phyloP scores from a whole-genome alignment of 805 yeast species.

The Lipomyces orientalis region DNA sequence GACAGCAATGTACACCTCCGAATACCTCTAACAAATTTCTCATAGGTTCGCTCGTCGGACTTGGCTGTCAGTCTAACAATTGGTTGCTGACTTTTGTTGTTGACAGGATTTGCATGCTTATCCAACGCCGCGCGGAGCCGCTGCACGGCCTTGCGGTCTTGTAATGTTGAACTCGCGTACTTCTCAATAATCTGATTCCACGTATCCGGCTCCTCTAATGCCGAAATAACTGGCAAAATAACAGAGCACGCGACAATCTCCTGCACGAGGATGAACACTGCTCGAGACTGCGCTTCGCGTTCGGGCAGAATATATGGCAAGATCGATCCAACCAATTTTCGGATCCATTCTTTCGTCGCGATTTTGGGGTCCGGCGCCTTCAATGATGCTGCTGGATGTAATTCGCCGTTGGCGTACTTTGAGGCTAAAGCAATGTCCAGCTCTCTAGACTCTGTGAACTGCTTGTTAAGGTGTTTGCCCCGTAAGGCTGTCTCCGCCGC shows the following conservation, averaged over 20 bases:
- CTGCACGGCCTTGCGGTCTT: slow-evolving; percentile 76
- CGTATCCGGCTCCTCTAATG: slow-evolving; percentile 73
- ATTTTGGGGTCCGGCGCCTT: slow-evolving; percentile 48
- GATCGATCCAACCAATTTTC: slow-evolving; percentile 50
- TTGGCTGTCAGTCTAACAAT: slow-evolving; percentile 48
- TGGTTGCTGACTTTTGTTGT: slow-evolving; percentile 23
- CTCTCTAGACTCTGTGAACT: slow-evolving; percentile 47
- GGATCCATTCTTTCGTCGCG: slow-evolving; percentile 58
- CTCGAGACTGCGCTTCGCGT: slow-evolving; percentile 51
- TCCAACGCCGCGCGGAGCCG: slow-evolving; percentile 72
- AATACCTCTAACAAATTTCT: slow-evolving; percentile 50
- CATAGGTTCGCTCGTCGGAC: slow-evolving; percentile 51
- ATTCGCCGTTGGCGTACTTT: slow-evolving; percentile 55
- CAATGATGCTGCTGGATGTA: slow-evolving; percentile 63
- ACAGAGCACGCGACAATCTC: slow-evolving; percentile 70
- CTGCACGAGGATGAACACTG: slow-evolving; percentile 57
- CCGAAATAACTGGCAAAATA: slow-evolving; percentile 55
- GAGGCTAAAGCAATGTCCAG: slow-evolving; percentile 51
- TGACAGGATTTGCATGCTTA: slow-evolving; percentile 52
- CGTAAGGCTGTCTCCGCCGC: slow-evolving; percentile 48
- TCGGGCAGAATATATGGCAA: slow-evolving; percentile 58
- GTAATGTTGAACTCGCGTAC: slow-evolving; percentile 65
- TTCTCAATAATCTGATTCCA: slow-evolving; percentile 71
- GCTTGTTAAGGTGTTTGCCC: slow-evolving; percentile 40
- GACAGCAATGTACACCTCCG: slow-evolving; percentile 47